phyloP scores from a whole-genome alignment of 768 basidiomycete species.

The Trametes cubensis region DNA sequence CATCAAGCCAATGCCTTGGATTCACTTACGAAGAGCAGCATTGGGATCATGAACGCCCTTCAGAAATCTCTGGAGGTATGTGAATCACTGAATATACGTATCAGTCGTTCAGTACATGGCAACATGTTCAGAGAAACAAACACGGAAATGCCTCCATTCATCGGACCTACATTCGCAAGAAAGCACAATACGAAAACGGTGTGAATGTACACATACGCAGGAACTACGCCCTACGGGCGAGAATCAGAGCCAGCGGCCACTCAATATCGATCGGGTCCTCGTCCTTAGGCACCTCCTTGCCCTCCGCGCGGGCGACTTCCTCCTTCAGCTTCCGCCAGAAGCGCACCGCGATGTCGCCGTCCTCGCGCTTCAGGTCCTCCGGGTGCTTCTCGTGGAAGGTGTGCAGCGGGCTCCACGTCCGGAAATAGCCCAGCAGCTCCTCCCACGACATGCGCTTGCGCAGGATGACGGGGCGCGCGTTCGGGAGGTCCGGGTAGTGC shows the following conservation, averaged over 20 bases:
- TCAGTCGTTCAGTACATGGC: too few relatives aligned
- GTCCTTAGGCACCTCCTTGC: constrained; percentile 28
- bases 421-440: constrained; percentile 66
- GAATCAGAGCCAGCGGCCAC: constrained; percentile 42
- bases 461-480: constrained; percentile 54
- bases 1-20: too few relatives aligned
- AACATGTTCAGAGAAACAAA: too few relatives aligned
- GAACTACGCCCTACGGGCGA: constrained; percentile 23
- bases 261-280: constrained; percentile 41
- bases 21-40: too few relatives aligned
- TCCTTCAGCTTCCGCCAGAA: constrained; percentile 60
- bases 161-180: too few relatives aligned
- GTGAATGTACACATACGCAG: too few relatives aligned
- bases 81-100: too few relatives aligned
- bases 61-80: too few relatives aligned
- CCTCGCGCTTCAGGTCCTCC: constrained; percentile 48
- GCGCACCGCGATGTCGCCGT: constrained; percentile 66
- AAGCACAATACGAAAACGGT: too few relatives aligned
- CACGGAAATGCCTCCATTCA: too few relatives aligned
- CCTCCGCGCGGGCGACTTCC: constrained; percentile 32
- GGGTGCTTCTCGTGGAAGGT: constrained; percentile 67
- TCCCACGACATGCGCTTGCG: constrained; percentile 64
- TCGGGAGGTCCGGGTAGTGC: constrained; percentile 44
- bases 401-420: constrained; percentile 72
- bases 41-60: too few relatives aligned